Conservation (phyloP, 2,329 filamentous ascomycete genomes). For the Stachybotrys elegans region DNA sequence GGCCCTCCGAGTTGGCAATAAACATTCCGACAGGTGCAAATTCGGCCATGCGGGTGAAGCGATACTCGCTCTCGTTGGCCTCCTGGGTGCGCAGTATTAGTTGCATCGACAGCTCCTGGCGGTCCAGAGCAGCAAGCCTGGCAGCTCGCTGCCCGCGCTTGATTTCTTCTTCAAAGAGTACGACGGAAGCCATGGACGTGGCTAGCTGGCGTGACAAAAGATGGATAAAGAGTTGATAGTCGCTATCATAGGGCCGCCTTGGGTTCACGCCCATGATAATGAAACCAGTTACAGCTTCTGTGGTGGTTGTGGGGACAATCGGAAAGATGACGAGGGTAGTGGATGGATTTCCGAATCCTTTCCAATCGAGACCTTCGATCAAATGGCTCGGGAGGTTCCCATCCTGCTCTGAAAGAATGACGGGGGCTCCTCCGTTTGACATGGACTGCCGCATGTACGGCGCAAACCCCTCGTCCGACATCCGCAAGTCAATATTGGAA, state of each 20-base stretch:
- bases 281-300: constrained; percentile 70
- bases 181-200: constrained; percentile 75
- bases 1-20: constrained; percentile 67
- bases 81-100: constrained; percentile 61
- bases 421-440: constrained; percentile 55
- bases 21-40: constrained; percentile 82
- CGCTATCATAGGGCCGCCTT: constrained; percentile 71
- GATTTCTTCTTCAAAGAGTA: constrained; percentile 80
- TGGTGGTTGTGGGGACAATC: constrained; percentile 67
- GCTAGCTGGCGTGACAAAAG: constrained; percentile 70
- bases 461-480: constrained; percentile 67
- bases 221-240: constrained; percentile 74
- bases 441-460: constrained; percentile 74
- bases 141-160: constrained; percentile 68
- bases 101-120: constrained; percentile 72
- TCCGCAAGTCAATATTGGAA: constrained; percentile 60
- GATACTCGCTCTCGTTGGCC: constrained; percentile 64
- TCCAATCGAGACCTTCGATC: constrained; percentile 62
- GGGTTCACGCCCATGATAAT: constrained; percentile 76
- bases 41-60: constrained; percentile 80
- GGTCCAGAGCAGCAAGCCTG: constrained; percentile 68
- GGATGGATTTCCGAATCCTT: constrained; percentile 67
- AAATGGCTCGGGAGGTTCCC: constrained; percentile 61
- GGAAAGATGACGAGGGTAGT: constrained; percentile 71
- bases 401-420: constrained; percentile 62